A percentile compares a stretch with the other conserved stretches of the same genome.
These are phyloP conservation scores for Diaporthe nobilis DNA, from an alignment of 2,329 filamentous ascomycete species.

Conservation along the genomic window DNA sequence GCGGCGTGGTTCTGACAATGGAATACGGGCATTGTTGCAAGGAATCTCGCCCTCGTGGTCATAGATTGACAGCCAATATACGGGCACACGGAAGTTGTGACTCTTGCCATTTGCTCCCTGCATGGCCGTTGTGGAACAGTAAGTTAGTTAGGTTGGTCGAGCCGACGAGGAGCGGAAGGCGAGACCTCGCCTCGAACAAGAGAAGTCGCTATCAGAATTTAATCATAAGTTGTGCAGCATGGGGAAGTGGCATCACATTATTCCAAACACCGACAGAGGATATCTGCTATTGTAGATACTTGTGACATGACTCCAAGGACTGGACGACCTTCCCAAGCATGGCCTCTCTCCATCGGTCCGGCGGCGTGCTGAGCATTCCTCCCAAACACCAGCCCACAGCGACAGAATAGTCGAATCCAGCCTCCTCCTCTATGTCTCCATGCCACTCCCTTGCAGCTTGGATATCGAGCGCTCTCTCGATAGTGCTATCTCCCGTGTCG, in stretches of 20 bases:
- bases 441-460: background rate
- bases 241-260: background rate
- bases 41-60: background rate
- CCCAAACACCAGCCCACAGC: constrained; percentile 10
- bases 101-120: background rate
- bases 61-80: background rate
- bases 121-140: background rate
- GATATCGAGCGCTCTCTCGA: background rate
- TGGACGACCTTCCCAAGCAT: background rate
- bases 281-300: background rate
- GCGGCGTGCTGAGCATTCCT: background rate
- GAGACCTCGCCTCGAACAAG: background rate
- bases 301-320: constrained; percentile 1
- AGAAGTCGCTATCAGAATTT: too few species aligned
- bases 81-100: background rate
- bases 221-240: too few species aligned
- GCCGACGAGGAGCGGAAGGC: background rate
- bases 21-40: background rate
- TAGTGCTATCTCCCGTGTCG: background rate
- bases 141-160: too few species aligned
- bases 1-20: background rate
- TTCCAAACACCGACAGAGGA: background rate
- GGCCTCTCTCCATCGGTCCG: constrained; percentile 1
- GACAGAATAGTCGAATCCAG: background rate
- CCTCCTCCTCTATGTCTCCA: constrained; percentile 2